Evolutionary conservation across 805 yeast species (phyloP).

Genomic region (Lipomyces anomalus): DNA sequence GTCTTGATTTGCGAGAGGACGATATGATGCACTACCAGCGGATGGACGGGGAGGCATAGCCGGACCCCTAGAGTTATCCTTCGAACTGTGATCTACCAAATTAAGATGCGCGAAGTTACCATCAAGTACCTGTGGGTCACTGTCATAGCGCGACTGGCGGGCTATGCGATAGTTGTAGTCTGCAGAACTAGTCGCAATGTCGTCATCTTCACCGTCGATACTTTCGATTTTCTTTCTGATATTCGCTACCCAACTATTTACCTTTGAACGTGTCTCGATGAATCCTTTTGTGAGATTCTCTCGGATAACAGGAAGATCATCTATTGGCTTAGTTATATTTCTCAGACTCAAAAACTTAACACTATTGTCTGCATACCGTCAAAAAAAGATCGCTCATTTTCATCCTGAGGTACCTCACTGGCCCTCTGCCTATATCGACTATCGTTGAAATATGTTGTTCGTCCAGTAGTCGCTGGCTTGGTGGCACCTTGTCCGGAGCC

Average conservation of each 20-base stretch:
- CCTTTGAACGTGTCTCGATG: constrained; percentile 70
- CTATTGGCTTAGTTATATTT: too few relatives aligned
- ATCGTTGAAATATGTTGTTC: constrained; percentile 12
- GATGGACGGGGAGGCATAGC: constrained; percentile 34
- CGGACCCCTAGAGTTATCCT: constrained; percentile 27
- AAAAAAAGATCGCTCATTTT: constrained; percentile 31
- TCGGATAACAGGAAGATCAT: constrained; percentile 47
- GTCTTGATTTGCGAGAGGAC: background rate
- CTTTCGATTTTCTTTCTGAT: constrained; percentile 50
- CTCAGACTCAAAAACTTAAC: too few relatives aligned
- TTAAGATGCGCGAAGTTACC: constrained; percentile 48
- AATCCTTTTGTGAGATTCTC: constrained; percentile 67
- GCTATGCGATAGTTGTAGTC: background rate
- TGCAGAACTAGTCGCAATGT: background rate
- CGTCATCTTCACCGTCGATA: constrained; percentile 20
- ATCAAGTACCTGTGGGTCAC: constrained; percentile 50
- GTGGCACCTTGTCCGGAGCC: background rate
- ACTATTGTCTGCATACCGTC: too few relatives aligned
- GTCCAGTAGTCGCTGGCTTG: background rate
- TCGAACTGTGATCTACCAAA: constrained; percentile 42
- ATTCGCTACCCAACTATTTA: constrained; percentile 74
- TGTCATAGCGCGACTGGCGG: constrained; percentile 35
- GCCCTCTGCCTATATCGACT: background rate
- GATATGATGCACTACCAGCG: constrained; percentile 24
- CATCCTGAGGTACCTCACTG: constrained; percentile 8